Evolutionary conservation across 2,329 filamentous ascomycete species (phyloP).

Genomic region (Xylaria sp.): DNA sequence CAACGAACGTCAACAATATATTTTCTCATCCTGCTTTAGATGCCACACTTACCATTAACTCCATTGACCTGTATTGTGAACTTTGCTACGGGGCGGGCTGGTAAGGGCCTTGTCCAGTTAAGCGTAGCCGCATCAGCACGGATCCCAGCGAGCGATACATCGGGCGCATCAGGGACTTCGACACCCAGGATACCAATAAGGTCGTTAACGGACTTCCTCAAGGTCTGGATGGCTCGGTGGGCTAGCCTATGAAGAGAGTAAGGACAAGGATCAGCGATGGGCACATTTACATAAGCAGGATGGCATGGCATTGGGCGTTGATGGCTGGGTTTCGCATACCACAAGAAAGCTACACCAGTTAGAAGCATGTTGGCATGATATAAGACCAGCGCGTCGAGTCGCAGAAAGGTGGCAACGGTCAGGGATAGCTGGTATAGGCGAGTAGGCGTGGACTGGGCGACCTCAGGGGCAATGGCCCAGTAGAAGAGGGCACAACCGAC

Average conservation of each 20-base stretch:
- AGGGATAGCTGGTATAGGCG: constrained; percentile 43
- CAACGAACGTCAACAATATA: constrained; percentile 24
- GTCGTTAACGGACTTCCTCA: constrained; percentile 88
- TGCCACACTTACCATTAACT: constrained; percentile 70
- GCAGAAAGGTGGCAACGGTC: constrained; percentile 47
- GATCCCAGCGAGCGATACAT: constrained; percentile 89
- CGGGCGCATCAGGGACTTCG: constrained; percentile 88
- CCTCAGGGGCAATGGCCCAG: constrained; percentile 50
- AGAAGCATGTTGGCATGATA: constrained; percentile 61
- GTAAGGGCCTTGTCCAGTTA: constrained; percentile 81
- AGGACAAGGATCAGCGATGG: constrained; percentile 24
- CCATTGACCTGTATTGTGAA: constrained; percentile 95
- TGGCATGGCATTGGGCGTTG: constrained; percentile 10
- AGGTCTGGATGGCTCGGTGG: constrained; percentile 83
- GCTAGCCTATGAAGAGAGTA: constrained; percentile 65
- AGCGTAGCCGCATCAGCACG: constrained; percentile 85
- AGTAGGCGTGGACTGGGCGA: constrained; percentile 45
- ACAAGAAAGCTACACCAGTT: constrained; percentile 58
- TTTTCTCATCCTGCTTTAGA: constrained; percentile 2
- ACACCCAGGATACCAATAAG: constrained; percentile 90
- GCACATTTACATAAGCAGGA: not conserved
- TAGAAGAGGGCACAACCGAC: constrained; percentile 49
- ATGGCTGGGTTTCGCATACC: constrained; percentile 48
- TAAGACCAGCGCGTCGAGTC: constrained; percentile 53
- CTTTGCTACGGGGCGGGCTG: constrained; percentile 74